These are phyloP conservation scores for Aureobasidium sp. DNA, from an alignment of 2,329 filamentous ascomycete species.

Conservation along the genomic window DNA sequence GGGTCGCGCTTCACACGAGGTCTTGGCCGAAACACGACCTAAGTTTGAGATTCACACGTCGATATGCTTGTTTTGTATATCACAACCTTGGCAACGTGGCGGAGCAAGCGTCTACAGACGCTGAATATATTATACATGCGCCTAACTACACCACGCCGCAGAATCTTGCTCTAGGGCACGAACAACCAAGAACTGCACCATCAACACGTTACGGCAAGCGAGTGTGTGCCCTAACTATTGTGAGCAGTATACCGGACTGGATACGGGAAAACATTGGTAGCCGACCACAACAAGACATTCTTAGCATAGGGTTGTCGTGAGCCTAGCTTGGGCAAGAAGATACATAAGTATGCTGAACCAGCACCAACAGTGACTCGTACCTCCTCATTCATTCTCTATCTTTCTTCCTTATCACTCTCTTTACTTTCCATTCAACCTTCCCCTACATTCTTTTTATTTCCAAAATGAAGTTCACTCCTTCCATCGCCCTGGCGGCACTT, in stretches of 20 bases:
- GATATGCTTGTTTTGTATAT: not conserved
- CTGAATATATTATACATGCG: not conserved
- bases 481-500: constrained; percentile 22
- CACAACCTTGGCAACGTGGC: not conserved
- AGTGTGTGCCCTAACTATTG: not conserved
- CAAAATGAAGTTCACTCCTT: constrained; percentile 9
- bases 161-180: not conserved
- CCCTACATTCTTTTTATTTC: not conserved
- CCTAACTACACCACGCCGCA: not conserved
- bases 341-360: not conserved
- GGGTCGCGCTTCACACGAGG: not conserved
- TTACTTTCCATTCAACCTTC: not conserved
- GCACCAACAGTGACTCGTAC: not conserved
- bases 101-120: not conserved
- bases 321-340: no score
- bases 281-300: not conserved
- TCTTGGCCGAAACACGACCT: not conserved
- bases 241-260: not conserved
- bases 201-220: not conserved
- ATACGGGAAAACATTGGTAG: not conserved
- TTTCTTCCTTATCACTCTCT: not conserved
- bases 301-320: not conserved
- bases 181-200: not conserved
- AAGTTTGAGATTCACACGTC: not conserved
- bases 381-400: not conserved